A percentile compares a stretch with the other conserved stretches of the same genome.
Conservation (phyloP, 2,329 filamentous ascomycete genomes). For the Neofusicoccum sp. region DNA sequence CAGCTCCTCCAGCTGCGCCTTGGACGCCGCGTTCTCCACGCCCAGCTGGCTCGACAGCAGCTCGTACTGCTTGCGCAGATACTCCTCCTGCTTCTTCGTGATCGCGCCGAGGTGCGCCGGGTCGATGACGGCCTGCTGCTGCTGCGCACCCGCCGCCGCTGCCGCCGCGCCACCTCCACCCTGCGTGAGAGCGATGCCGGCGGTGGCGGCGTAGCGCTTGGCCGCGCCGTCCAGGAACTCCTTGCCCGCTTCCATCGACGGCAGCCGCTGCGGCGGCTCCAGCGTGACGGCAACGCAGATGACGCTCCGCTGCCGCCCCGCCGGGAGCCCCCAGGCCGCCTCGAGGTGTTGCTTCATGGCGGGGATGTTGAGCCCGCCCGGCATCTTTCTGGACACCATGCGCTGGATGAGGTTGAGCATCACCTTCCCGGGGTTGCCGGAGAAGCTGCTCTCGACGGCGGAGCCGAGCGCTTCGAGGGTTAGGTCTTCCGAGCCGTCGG, state of each 20-base stretch:
- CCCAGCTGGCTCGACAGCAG: neutral
- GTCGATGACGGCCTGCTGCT: neutral
- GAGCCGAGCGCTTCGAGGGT: neutral
- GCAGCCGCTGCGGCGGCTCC: slow-evolving; percentile 11
- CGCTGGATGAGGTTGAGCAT: neutral
- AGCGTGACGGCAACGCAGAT: slow-evolving; percentile 2
- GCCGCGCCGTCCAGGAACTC: neutral
- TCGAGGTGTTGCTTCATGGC: slow-evolving; percentile 4
- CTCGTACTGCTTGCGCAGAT: neutral
- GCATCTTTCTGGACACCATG: neutral
- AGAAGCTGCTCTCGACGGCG: neutral
- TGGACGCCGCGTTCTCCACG: neutral
- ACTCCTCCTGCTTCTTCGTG: neutral
- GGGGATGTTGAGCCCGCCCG: slow-evolving; percentile 2
- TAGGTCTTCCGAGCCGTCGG: slow-evolving; percentile 12
- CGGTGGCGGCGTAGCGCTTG: neutral
- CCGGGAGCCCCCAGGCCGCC: slow-evolving; percentile 13
- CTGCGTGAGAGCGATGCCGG: neutral
- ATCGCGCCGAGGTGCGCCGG: neutral
- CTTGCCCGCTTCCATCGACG: neutral
- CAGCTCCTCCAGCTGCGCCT: neutral
- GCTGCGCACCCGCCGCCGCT: neutral
- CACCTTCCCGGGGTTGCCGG: slow-evolving; percentile 3
- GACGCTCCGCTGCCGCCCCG: slow-evolving; percentile 12
- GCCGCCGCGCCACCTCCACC: neutral